A percentile compares a stretch with the other conserved stretches of the same genome.
Evolutionary conservation across 139 green algal genomes (phyloP).

Genomic region (Choricystis sp.): DNA sequence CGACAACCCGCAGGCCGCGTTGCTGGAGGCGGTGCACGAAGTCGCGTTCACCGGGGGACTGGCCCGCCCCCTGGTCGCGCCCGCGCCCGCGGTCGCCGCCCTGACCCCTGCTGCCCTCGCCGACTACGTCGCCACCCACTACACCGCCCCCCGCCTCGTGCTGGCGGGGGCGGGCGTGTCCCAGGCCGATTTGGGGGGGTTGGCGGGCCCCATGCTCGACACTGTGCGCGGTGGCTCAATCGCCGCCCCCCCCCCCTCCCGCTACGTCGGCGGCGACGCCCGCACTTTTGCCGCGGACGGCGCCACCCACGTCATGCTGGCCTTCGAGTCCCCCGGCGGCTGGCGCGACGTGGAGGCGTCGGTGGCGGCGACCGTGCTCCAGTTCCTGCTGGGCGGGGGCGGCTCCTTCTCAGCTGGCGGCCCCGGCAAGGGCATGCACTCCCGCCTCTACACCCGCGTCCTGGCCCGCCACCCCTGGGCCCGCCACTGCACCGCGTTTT

Average conservation of each 20-base stretch:
- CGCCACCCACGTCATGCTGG: slow-evolving; percentile 45
- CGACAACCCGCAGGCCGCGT: slow-evolving; percentile 43
- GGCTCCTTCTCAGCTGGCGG: slow-evolving; percentile 73
- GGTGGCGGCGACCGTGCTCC: slow-evolving; percentile 66
- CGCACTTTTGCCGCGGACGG: slow-evolving; percentile 14
- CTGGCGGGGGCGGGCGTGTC: slow-evolving; percentile 53
- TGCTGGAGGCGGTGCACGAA: slow-evolving; percentile 52
- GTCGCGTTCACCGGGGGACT: slow-evolving; percentile 63
- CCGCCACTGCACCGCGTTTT: slow-evolving; percentile 75
- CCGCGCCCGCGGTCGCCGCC: slow-evolving; percentile 16
- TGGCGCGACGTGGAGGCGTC: slow-evolving; percentile 76
- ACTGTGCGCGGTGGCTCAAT: not conserved
- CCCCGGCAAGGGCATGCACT: slow-evolving; percentile 97
- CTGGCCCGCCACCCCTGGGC: slow-evolving; percentile 66
- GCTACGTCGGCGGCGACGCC: slow-evolving; percentile 47
- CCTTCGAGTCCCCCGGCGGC: slow-evolving; percentile 61
- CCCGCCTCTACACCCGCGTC: slow-evolving; percentile 82
- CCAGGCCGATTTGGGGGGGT: slow-evolving; percentile 37
- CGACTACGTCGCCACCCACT: slow-evolving; percentile 49
- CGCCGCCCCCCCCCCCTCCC: slow-evolving; percentile 9
- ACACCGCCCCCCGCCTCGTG: slow-evolving; percentile 58
- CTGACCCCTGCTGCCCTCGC: slow-evolving; percentile 31
- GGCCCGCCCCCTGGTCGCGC: slow-evolving; percentile 54
- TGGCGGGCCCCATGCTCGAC: slow-evolving; percentile 48
- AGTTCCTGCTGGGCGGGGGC: slow-evolving; percentile 82